Evolutionary conservation across 1,284 basidiomycete species (phyloP).

Genomic region (Apiotrichum montevideense): DNA sequence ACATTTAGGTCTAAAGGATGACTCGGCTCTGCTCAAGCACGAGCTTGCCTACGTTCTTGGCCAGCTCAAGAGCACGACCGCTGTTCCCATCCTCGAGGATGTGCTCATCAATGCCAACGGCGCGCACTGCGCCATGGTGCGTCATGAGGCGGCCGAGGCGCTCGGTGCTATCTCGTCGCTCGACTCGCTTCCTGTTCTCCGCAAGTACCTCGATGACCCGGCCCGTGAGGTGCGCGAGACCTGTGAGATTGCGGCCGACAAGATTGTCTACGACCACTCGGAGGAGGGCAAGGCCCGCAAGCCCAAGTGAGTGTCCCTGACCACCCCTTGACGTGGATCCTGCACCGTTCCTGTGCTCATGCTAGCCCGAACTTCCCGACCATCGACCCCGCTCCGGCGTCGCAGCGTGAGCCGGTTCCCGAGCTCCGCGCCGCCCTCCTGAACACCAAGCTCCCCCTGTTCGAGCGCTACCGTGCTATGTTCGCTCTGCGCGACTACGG

Average conservation of each 20-base stretch:
- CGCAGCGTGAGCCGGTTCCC: constrained; percentile 32
- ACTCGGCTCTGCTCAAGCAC: constrained; percentile 89
- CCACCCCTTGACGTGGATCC: too few relatives aligned
- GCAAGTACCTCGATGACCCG: constrained; percentile 65
- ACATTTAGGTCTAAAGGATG: constrained; percentile 68
- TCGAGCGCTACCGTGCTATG: constrained; percentile 96
- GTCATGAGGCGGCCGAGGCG: constrained; percentile 98
- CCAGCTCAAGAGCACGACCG: constrained; percentile 70
- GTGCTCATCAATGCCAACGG: constrained; percentile 63
- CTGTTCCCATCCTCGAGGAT: constrained; percentile 70
- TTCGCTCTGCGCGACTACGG: constrained; percentile 91
- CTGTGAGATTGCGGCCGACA: constrained; percentile 92
- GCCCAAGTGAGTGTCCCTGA: constrained; percentile 33
- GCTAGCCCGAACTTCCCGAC: constrained; percentile 66
- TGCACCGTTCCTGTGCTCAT: neutral
- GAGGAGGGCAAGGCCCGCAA: constrained; percentile 45
- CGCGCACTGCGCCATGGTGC: constrained; percentile 71
- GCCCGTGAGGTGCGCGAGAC: constrained; percentile 87
- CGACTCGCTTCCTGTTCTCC: constrained; percentile 63
- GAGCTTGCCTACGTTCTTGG: constrained; percentile 96
- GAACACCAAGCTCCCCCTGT: constrained; percentile 66
- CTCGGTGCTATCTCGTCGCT: constrained; percentile 85
- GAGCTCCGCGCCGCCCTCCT: constrained; percentile 64
- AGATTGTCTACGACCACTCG: constrained; percentile 84
- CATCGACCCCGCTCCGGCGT: constrained; percentile 85